Conservation (phyloP, 306 rosid species). For the Fragaria vesca region DNA sequence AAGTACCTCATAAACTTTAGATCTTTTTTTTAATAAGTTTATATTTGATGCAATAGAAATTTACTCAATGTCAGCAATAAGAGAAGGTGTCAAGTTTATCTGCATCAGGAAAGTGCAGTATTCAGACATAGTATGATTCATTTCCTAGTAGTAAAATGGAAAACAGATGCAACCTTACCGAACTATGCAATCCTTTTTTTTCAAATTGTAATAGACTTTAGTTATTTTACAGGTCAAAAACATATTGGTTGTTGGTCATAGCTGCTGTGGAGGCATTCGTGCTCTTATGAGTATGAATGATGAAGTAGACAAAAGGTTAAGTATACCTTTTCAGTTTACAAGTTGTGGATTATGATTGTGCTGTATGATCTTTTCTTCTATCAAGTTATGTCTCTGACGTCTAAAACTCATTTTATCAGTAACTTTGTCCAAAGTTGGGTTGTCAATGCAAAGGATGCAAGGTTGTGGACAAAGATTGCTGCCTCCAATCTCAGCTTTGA, state of each 20-base stretch:
- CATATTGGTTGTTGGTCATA: slow-evolving; percentile 86
- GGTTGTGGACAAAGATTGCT: slow-evolving; percentile 57
- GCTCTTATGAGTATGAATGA: slow-evolving; percentile 95
- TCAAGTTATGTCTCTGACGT: slow-evolving; percentile 25
- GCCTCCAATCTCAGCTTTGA: slow-evolving; percentile 75
- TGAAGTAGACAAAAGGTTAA: slow-evolving; percentile 55
- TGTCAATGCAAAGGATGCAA: slow-evolving; percentile 69
- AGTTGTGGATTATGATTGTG: slow-evolving; percentile 21
- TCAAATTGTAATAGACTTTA: background rate
- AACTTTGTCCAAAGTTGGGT: slow-evolving; percentile 90
- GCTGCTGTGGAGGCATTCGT: slow-evolving; percentile 97
- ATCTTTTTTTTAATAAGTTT: background rate
- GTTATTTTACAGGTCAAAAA: slow-evolving; percentile 68
- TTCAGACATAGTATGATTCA: background rate
- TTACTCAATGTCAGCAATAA: background rate
- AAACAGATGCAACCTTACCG: background rate
- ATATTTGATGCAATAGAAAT: background rate
- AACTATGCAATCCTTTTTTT: background rate
- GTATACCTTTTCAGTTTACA: background rate
- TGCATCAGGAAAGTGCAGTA: background rate
- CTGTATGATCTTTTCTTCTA: background rate
- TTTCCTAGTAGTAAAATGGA: background rate
- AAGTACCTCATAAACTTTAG: background rate
- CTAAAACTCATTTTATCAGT: slow-evolving; percentile 23
- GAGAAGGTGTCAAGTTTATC: background rate